Conservation (phyloP, 208 protist genomes). For the Leptomonas seymouri region DNA sequence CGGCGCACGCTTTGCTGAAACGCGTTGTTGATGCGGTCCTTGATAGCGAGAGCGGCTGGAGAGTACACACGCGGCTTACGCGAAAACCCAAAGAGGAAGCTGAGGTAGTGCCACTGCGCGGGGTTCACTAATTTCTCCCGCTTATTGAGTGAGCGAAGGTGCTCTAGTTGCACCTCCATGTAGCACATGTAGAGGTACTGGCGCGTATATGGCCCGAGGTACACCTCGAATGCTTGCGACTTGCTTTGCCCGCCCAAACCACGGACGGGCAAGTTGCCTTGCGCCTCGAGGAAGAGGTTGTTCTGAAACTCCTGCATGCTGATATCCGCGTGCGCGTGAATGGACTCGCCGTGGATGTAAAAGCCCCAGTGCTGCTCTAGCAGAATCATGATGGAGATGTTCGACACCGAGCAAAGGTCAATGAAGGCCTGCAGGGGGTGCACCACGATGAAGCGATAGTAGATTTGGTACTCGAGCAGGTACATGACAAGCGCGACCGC, state of each 20-base stretch:
- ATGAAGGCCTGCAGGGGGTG: constrained; percentile 88
- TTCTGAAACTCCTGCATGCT: constrained; percentile 91
- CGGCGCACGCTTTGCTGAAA: constrained; percentile 74
- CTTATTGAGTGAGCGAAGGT: constrained; percentile 42
- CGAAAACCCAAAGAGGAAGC: constrained; percentile 52
- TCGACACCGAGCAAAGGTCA: constrained; percentile 91
- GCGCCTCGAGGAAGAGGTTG: constrained; percentile 75
- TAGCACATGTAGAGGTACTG: constrained; percentile 87
- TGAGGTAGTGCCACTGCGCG: constrained; percentile 64
- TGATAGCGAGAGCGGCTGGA: constrained; percentile 57
- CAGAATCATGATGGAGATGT: constrained; percentile 90
- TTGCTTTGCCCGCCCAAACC: constrained; percentile 79
- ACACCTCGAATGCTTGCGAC: constrained; percentile 87
- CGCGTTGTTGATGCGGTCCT: constrained; percentile 73
- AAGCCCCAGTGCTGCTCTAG: constrained; percentile 84
- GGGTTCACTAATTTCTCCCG: constrained; percentile 25
- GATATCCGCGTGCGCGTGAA: constrained; percentile 86
- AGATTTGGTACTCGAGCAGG: constrained; percentile 78
- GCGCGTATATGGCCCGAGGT: constrained; percentile 67
- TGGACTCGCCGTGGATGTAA: constrained; percentile 92
- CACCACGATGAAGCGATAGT: constrained; percentile 83
- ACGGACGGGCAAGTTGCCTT: constrained; percentile 83
- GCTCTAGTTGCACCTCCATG: constrained; percentile 60
- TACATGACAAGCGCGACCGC: constrained; percentile 67
- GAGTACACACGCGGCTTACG: constrained; percentile 60